Percentiles rank a stretch among this genome's conserved stretches.
These are phyloP conservation scores for Wallacemonas rigidus DNA, from an alignment of 208 protist species.

Conservation along the genomic window DNA sequence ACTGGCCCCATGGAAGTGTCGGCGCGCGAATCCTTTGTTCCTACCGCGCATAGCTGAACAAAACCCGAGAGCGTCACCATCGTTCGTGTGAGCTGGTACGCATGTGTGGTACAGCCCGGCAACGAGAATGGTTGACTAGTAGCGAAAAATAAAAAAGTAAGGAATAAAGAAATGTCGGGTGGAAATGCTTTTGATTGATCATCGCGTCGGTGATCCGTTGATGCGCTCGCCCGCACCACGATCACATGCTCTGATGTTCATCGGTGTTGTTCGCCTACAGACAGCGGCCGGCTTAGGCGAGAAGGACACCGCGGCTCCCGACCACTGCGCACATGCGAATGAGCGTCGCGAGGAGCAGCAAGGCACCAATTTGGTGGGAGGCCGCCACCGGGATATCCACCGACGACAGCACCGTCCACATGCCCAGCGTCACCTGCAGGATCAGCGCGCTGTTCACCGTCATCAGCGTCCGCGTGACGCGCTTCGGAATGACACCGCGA, in stretches of 20 bases:
- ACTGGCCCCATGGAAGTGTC: too few species aligned
- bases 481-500: conserved; percentile 39
- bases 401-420: conserved; percentile 92
- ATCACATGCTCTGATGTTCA: not conserved
- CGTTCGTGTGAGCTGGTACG: too few species aligned
- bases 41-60: too few species aligned
- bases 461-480: conserved; percentile 51
- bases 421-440: conserved; percentile 89
- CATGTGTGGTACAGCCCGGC: too few species aligned
- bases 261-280: not conserved
- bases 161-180: not conserved
- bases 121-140: too few species aligned
- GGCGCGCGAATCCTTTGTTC: too few species aligned
- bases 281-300: conserved; percentile 27
- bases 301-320: conserved; percentile 54
- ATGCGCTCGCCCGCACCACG: not conserved
- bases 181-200: conserved; percentile 5
- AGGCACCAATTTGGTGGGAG: conserved; percentile 83
- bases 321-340: conserved; percentile 78
- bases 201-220: not conserved
- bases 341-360: conserved; percentile 79
- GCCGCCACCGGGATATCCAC: conserved; percentile 91
- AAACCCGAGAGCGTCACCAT: too few species aligned
- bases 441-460: conserved; percentile 63
- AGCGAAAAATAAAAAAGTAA: not conserved